phyloP scores from a whole-genome alignment of 768 basidiomycete genomes.

The Roridomyces roridus region DNA sequence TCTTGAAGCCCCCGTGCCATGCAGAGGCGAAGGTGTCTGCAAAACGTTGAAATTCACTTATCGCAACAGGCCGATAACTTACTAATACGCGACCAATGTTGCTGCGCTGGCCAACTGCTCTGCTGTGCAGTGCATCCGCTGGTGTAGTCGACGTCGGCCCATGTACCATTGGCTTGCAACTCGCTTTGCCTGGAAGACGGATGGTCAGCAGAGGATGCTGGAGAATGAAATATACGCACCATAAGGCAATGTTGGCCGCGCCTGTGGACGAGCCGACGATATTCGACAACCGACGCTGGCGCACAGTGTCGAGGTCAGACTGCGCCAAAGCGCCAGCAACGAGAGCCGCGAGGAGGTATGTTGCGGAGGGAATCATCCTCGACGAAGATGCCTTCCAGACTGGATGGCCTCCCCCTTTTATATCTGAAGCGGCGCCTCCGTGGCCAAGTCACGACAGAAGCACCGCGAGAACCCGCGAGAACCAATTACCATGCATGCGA shows the following conservation, averaged over 20 bases:
- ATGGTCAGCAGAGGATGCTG: slow-evolving; percentile 2
- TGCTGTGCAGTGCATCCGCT: slow-evolving; percentile 55
- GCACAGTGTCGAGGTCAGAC: slow-evolving; percentile 40
- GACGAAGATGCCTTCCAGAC: too few species aligned
- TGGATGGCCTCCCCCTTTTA: too few species aligned
- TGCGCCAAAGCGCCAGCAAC: too few species aligned
- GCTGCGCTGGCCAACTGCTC: slow-evolving; percentile 65
- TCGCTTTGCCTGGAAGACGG: slow-evolving; percentile 33
- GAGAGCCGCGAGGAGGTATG: too few species aligned
- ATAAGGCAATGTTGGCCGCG: slow-evolving; percentile 43
- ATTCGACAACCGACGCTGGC: slow-evolving; percentile 42
- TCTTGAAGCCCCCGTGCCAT: slow-evolving; percentile 54
- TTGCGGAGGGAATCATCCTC: too few species aligned
- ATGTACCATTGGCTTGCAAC: slow-evolving; percentile 43
- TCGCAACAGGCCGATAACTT: slow-evolving; percentile 3
- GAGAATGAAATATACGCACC: slow-evolving; percentile 29
- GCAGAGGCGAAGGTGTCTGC: slow-evolving; percentile 55
- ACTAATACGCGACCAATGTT: slow-evolving; percentile 57
- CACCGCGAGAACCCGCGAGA: too few species aligned
- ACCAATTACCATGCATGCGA: too few species aligned
- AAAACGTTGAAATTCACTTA: not conserved
- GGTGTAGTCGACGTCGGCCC: slow-evolving; percentile 58
- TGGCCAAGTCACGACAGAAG: too few species aligned
- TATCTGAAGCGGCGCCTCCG: too few species aligned
- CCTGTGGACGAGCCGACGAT: slow-evolving; percentile 48